phyloP scores from a whole-genome alignment of 2,329 filamentous ascomycete species.

The Clathrospora elynae region DNA sequence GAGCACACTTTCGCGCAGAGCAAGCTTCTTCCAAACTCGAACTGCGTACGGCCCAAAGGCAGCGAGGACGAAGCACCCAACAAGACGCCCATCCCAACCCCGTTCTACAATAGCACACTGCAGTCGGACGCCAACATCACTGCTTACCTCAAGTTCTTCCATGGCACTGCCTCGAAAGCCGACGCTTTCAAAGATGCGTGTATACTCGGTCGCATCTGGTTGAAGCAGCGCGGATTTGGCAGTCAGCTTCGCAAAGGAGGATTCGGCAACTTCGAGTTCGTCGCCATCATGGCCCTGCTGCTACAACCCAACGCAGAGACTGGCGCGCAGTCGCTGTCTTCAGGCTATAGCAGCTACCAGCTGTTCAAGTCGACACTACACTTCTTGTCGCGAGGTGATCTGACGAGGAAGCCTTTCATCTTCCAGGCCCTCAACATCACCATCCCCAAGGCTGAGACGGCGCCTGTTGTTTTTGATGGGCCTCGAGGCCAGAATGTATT shows the following conservation, averaged over 20 bases:
- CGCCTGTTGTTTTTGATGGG: conserved; percentile 79
- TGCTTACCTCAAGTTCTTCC: conserved; percentile 75
- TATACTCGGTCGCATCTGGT: conserved; percentile 83
- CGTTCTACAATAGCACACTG: conserved; percentile 87
- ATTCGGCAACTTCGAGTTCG: conserved; percentile 93
- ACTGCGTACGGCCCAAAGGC: conserved; percentile 67
- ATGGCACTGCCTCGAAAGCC: conserved; percentile 71
- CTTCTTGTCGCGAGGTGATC: conserved; percentile 75
- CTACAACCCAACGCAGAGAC: conserved; percentile 77
- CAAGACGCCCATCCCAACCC: conserved; percentile 60
- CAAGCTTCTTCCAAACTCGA: conserved; percentile 73
- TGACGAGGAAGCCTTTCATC: conserved; percentile 68
- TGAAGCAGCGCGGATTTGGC: conserved; percentile 82
- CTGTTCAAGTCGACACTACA: conserved; percentile 95
- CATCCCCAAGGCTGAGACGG: conserved; percentile 50
- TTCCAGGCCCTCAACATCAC: conserved; percentile 49
- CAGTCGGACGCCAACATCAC: conserved; percentile 76
- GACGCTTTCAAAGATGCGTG: conserved; percentile 81
- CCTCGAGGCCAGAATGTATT: conserved; percentile 76
- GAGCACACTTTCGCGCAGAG: conserved; percentile 69
- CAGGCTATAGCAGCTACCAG: conserved; percentile 86
- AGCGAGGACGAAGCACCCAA: conserved; percentile 52
- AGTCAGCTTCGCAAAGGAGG: conserved; percentile 74
- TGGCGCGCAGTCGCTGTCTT: conserved; percentile 73
- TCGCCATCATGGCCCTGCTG: conserved; percentile 76